Evolutionary conservation across 176 grass and related monocot genomes (phyloP).

Genomic region (Rhipidocladum racemiflorum): DNA sequence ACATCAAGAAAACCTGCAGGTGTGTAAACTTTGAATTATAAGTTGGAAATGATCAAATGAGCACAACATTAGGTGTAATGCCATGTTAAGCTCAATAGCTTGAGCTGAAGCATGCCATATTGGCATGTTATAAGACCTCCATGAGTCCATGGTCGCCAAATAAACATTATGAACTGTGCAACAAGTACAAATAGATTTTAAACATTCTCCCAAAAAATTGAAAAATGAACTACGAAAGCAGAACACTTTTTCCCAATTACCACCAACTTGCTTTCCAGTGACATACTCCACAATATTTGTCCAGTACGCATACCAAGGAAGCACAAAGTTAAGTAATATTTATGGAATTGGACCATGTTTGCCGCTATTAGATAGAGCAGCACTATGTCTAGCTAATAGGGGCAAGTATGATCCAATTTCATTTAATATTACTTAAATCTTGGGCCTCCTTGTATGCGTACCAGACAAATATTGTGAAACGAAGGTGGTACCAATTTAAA

Average conservation of each 20-base stretch:
- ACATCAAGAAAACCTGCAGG: slow-evolving; percentile 86
- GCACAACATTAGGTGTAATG: neutral
- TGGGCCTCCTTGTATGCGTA: no score
- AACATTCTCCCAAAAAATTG: neutral
- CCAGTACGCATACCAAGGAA: no score
- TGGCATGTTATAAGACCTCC: neutral
- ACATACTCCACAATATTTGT: no score
- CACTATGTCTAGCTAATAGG: no score
- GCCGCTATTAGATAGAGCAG: no score
- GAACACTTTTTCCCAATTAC: neutral
- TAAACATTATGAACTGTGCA: neutral
- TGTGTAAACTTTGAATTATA: slow-evolving; percentile 19
- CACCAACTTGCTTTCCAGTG: neutral
- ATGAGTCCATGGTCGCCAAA: neutral
- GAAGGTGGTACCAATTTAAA: neutral
- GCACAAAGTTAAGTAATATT: no score
- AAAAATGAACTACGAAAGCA: neutral
- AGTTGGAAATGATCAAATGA: slow-evolving; percentile 27
- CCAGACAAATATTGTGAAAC: no score
- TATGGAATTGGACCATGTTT: no score
- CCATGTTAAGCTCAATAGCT: slow-evolving; percentile 3
- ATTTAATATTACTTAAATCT: no score
- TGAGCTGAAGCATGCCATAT: neutral
- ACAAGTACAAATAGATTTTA: neutral
- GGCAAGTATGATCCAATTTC: no score